phyloP scores from a whole-genome alignment of 2,329 filamentous ascomycete species.

The Curvularia verruculosa region DNA sequence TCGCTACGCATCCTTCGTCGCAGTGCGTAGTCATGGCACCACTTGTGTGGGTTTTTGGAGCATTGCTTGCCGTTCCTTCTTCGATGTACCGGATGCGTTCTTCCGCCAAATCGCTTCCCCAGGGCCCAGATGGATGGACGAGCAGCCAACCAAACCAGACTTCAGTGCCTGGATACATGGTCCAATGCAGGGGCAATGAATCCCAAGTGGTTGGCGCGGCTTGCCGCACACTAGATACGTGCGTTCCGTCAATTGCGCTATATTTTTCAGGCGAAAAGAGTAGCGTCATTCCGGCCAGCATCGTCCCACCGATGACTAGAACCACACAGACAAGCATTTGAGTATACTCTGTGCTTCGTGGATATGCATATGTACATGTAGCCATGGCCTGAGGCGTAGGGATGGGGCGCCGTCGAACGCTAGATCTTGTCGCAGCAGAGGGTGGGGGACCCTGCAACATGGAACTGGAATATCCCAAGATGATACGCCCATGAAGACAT shows the following conservation, averaged over 20 bases:
- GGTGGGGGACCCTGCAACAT: slow-evolving; percentile 3
- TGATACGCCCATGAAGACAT: not conserved
- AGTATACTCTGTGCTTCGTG: not conserved
- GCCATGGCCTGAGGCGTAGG: not conserved
- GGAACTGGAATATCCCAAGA: not conserved
- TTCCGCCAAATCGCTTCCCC: not conserved
- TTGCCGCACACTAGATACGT: not conserved
- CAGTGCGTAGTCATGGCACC: not conserved
- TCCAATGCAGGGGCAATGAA: not conserved
- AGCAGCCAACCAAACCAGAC: not conserved
- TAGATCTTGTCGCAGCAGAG: not conserved
- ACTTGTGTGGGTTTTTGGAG: not conserved
- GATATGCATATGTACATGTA: not conserved
- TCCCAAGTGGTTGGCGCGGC: not conserved
- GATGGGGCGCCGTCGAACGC: not conserved
- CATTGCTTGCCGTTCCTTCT: not conserved
- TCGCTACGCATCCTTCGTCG: not conserved
- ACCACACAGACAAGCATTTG: not conserved
- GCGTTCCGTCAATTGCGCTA: not conserved
- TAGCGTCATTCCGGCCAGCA: not conserved
- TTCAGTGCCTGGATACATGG: not conserved
- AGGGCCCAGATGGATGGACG: not conserved
- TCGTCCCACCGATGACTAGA: not conserved
- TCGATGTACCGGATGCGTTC: not conserved
- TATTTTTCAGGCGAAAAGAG: not conserved